phyloP scores from a whole-genome alignment of 2,329 filamentous ascomycete species.

The Phyllosticta citrichinensis region DNA sequence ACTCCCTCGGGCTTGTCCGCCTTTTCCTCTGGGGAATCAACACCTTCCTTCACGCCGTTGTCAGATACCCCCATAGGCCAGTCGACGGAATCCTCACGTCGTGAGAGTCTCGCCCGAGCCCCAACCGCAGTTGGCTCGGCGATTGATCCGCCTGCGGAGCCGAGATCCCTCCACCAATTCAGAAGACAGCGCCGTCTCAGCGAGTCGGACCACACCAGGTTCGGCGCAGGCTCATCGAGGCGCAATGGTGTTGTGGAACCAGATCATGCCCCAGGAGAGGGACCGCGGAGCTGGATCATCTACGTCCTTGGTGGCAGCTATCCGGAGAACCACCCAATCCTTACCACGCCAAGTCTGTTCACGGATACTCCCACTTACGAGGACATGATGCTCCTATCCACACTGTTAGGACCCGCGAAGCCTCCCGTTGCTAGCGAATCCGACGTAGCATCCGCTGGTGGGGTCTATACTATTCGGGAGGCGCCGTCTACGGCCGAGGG shows the following conservation, averaged over 20 bases:
- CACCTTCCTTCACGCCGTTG: constrained; percentile 22
- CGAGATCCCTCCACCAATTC: constrained; percentile 20
- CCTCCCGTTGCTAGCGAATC: constrained; percentile 57
- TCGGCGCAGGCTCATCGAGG: constrained; percentile 52
- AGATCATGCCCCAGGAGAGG: constrained; percentile 45
- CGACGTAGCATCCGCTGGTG: constrained; percentile 53
- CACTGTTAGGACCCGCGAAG: constrained; percentile 56
- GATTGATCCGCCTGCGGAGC: constrained; percentile 33
- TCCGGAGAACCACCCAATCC: constrained; percentile 59
- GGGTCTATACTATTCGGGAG: constrained; percentile 45
- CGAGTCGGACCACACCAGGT: constrained; percentile 51
- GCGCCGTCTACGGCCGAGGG: constrained; percentile 22
- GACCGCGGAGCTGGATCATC: constrained; percentile 59
- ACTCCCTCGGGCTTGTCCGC: constrained; percentile 49
- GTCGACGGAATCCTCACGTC: constrained; percentile 27
- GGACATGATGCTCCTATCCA: constrained; percentile 60
- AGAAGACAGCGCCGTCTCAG: constrained; percentile 45
- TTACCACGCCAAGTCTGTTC: constrained; percentile 59
- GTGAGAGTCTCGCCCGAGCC: constrained; percentile 29
- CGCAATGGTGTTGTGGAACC: constrained; percentile 54
- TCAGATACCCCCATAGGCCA: constrained; percentile 26
- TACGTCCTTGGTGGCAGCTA: constrained; percentile 62
- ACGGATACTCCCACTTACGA: constrained; percentile 63
- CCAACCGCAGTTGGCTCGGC: constrained; percentile 24
- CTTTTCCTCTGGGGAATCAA: constrained; percentile 42